phyloP scores from a whole-genome alignment of 2,329 filamentous ascomycete species.

The Diaporthe sp. region DNA sequence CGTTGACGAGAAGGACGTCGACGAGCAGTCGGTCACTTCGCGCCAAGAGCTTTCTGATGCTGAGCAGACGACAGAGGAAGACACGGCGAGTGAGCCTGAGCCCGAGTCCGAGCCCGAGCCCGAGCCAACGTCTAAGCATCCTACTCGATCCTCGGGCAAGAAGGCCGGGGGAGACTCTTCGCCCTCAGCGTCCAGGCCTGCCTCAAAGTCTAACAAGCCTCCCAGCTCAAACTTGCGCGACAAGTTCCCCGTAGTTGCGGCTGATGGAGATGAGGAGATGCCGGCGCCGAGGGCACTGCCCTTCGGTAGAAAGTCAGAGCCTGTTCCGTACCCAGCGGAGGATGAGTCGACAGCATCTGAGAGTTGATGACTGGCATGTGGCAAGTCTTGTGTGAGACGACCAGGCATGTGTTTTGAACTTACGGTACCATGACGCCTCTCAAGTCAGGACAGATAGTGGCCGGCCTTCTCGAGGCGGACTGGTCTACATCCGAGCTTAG shows the following conservation, averaged over 20 bases:
- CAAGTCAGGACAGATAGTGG: not conserved
- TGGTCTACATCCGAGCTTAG: not conserved
- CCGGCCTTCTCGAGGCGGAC: not conserved
- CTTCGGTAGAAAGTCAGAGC: constrained; percentile 1
- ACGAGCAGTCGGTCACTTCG: not conserved
- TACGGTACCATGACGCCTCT: not conserved
- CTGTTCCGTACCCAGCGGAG: constrained; percentile 18
- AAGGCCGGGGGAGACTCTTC: constrained; percentile 16
- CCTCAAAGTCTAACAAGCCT: constrained; percentile 3
- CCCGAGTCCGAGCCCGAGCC: not conserved
- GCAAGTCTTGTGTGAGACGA: not conserved
- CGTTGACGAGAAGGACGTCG: constrained; percentile 31
- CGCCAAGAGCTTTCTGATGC: constrained; percentile 8
- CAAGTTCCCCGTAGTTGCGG: constrained; percentile 5
- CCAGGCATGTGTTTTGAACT: not conserved
- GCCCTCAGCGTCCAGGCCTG: constrained; percentile 2
- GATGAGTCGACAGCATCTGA: constrained; percentile 33
- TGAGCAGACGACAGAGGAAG: constrained; percentile 27
- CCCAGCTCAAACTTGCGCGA: constrained; percentile 22
- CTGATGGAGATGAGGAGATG: constrained; percentile 7
- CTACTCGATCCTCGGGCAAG: constrained; percentile 2
- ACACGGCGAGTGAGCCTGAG: constrained; percentile 32
- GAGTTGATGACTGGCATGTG: not conserved
- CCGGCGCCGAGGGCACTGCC: constrained; percentile 13
- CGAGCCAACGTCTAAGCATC: not conserved